Evolutionary conservation across 768 basidiomycete genomes (phyloP).

Genomic region (Cystobasidium onofrii): DNA sequence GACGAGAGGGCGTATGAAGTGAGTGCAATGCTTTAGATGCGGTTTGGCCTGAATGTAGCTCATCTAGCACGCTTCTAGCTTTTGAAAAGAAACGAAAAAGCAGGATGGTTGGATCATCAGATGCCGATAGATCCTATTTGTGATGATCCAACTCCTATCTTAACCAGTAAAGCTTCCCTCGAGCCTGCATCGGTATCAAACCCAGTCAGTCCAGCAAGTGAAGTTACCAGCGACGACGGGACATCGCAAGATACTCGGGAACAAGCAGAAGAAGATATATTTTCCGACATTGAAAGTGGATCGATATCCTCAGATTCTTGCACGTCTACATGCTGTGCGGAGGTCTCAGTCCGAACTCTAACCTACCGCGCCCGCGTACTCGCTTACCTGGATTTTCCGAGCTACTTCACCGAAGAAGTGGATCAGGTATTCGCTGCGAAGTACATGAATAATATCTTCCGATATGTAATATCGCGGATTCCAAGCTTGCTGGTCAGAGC

Average conservation of each 20-base stretch:
- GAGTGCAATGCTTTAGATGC: not conserved
- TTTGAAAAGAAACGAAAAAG: conserved; percentile 7
- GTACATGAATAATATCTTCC: conserved; percentile 20
- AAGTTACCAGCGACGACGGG: not conserved
- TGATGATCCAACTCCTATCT: not conserved
- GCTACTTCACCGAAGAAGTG: not conserved
- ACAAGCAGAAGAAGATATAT: not conserved
- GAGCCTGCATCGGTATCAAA: not conserved
- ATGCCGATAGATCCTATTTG: not conserved
- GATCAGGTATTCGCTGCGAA: not conserved
- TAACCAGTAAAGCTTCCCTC: not conserved
- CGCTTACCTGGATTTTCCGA: conserved; percentile 16
- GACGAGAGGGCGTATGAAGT: conserved; percentile 20
- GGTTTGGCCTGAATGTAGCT: not conserved
- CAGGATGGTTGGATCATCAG: not conserved
- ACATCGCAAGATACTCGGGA: not conserved
- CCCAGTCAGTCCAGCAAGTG: not conserved
- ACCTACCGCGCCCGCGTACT: conserved; percentile 9
- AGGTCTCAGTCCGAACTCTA: not conserved
- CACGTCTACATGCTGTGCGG: conserved; percentile 12
- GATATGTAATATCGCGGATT: conserved; percentile 5
- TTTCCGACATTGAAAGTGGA: conserved; percentile 16
- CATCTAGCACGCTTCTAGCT: not conserved
- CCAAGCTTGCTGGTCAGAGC: conserved; percentile 22
- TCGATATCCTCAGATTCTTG: conserved; percentile 15